These are phyloP conservation scores for Colletotrichum sp. DNA, from an alignment of 2,329 filamentous ascomycete genomes.

Conservation along the genomic window DNA sequence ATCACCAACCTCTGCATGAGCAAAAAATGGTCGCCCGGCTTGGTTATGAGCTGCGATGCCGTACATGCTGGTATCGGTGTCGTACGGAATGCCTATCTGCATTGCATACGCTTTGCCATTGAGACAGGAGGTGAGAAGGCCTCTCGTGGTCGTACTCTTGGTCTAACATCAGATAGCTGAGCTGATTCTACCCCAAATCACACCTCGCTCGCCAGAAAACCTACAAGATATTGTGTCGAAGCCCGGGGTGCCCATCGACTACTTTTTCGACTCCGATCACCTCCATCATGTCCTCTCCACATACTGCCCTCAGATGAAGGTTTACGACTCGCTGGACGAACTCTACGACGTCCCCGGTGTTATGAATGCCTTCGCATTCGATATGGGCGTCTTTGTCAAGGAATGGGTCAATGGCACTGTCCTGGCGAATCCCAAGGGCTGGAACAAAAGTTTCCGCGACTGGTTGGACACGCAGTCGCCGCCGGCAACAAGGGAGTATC, in stretches of 20 bases:
- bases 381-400: slow-evolving; percentile 24
- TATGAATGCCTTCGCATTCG: slow-evolving; percentile 27
- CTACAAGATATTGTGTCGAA: slow-evolving; percentile 23
- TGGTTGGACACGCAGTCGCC: slow-evolving; percentile 31
- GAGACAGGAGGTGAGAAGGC: slow-evolving; percentile 46
- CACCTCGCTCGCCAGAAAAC: slow-evolving; percentile 34
- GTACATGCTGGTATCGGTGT: slow-evolving; percentile 47
- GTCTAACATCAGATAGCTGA: slow-evolving; percentile 30
- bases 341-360: slow-evolving; percentile 36
- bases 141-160: background rate
- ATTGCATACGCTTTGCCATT: slow-evolving; percentile 51
- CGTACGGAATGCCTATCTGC: slow-evolving; percentile 49
- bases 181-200: slow-evolving; percentile 41
- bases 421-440: slow-evolving; percentile 25
- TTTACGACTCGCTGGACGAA: slow-evolving; percentile 37
- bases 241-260: slow-evolving; percentile 31
- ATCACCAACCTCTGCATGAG: slow-evolving; percentile 38
- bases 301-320: slow-evolving; percentile 40
- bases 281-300: slow-evolving; percentile 30
- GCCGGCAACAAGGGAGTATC: slow-evolving; percentile 30
- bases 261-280: slow-evolving; percentile 39
- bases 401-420: slow-evolving; percentile 27
- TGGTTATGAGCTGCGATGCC: slow-evolving; percentile 49
- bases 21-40: slow-evolving; percentile 42
- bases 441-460: slow-evolving; percentile 26